Base-by-base conservation (phyloP, 495 filamentous ascomycete species). In the Xeromyces bisporus region DNA sequence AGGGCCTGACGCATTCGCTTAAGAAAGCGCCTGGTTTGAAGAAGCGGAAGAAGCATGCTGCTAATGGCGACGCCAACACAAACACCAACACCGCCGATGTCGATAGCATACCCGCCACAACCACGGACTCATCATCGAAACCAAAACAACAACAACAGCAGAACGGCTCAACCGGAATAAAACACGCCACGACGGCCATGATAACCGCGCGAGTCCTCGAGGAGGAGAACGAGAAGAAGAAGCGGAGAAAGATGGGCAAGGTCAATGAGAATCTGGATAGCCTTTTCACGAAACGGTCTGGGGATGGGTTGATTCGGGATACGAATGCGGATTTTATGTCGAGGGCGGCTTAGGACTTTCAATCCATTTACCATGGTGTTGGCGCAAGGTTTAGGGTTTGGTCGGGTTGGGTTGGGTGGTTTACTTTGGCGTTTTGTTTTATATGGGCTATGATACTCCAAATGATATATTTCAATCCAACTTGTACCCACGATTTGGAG, bases 141-240 rank as follows among this genome's bases (percentile, higher is more conserved):
- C 5, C 6, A 14, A 8, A 15, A 14, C 13, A 52, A 45, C 29
- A 46, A 45, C 16, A 48, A 45, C 10, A 46, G 43, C 1, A 48
- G 46, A 36, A 53, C 41, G 16, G 53, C 16, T 44, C 50, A 6
- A 59, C 55, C 33, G 64, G 70, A 15, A 93, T 96, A 48, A 89
- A 91, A 48, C 86, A 93, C 41, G 64, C 80, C 2, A 69, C 80
- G 10, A 87, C 89, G 4, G 84, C 87, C 0, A 75, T 71, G 7
- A 52, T 96, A 13, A 91, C 89, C 4, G 80, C 77, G 0, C 82
- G 70, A 38, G 85, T 97, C 0, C 47, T 93, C 6, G 75, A 76
- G 6, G 89, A 94, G 37, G 78, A 93, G 47, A 76, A 82, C 28
- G 73, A 77, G 44, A 69, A 67, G 37, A 80, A 81, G 28, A 93